phyloP scores from a whole-genome alignment of 139 green algal species.

The Tetradesmus lagerheimii region DNA sequence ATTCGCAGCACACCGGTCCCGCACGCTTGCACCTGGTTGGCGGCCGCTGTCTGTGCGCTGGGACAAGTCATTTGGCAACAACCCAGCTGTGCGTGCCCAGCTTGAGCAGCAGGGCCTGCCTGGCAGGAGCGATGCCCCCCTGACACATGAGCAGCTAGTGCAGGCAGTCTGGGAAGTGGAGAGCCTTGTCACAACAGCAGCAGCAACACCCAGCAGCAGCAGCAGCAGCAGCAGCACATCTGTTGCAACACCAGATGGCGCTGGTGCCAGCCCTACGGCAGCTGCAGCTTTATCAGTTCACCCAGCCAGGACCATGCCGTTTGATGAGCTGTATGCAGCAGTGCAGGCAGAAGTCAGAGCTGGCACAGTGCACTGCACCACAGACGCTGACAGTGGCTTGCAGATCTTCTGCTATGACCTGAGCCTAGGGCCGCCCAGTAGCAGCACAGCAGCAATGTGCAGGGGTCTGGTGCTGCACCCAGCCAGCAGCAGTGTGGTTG shows the following conservation, averaged over 20 bases:
- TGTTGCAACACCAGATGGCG: background rate
- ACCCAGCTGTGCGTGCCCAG: background rate
- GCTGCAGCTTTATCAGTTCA: conserved; percentile 20
- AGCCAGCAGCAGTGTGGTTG: conserved; percentile 39
- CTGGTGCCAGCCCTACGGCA: background rate
- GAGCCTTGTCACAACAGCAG: background rate
- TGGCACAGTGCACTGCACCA: conserved; percentile 34
- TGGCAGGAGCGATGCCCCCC: background rate
- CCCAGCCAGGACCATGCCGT: conserved; percentile 36
- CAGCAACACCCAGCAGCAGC: conserved; percentile 40
- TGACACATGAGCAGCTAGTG: background rate
- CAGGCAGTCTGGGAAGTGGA: background rate
- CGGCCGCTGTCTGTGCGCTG: conserved; percentile 45
- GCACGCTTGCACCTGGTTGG: background rate
- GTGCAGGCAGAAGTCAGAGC: conserved; percentile 27
- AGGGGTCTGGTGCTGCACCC: conserved; percentile 58
- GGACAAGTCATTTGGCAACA: conserved; percentile 50
- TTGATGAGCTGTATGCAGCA: conserved; percentile 41
- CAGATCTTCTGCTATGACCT: conserved; percentile 54
- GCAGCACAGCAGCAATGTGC: conserved; percentile 24
- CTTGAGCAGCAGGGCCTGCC: background rate
- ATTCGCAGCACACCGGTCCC: background rate
- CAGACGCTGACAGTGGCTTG: conserved; percentile 31
- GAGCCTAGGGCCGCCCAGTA: background rate
- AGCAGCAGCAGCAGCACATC: conserved; percentile 13